phyloP scores from a whole-genome alignment of 2,329 filamentous ascomycete species.

The Trichoderma aggressivum region DNA sequence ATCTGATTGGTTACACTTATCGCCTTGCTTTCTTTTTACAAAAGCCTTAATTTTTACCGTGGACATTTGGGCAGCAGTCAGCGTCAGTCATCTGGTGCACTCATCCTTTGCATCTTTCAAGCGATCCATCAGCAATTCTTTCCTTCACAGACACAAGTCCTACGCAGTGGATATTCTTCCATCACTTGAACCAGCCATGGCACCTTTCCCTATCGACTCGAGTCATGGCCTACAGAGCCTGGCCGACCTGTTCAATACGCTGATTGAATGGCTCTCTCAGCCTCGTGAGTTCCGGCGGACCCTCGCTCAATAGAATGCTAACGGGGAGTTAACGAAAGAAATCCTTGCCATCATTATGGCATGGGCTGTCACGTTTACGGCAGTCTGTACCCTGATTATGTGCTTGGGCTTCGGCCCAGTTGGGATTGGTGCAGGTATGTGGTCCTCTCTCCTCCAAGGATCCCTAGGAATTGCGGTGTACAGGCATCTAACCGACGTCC shows the following conservation, averaged over 20 bases:
- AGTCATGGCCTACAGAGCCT: background rate
- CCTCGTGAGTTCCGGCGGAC: background rate
- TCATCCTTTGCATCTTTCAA: background rate
- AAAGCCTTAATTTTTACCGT: background rate
- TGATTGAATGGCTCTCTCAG: conserved; percentile 11
- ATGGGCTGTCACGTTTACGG: conserved; percentile 14
- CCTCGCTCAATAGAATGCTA: background rate
- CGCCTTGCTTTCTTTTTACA: background rate
- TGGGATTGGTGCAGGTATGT: conserved; percentile 17
- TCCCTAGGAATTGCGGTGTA: background rate
- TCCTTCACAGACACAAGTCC: background rate
- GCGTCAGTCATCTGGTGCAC: background rate
- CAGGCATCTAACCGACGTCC: background rate
- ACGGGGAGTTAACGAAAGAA: background rate
- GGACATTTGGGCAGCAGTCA: background rate
- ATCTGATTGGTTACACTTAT: background rate
- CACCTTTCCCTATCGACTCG: background rate
- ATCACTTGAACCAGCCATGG: background rate
- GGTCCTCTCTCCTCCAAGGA: background rate
- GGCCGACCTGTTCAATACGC: background rate
- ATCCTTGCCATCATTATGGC: conserved; percentile 1
- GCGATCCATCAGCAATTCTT: background rate
- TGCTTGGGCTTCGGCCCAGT: conserved; percentile 14
- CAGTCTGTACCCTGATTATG: conserved; percentile 8
- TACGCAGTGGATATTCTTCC: background rate